A percentile compares a stretch with the other conserved stretches of the same genome.
These are phyloP conservation scores for Tolypocladium paradoxum DNA, from an alignment of 2,329 filamentous ascomycete genomes.

Conservation along the genomic window DNA sequence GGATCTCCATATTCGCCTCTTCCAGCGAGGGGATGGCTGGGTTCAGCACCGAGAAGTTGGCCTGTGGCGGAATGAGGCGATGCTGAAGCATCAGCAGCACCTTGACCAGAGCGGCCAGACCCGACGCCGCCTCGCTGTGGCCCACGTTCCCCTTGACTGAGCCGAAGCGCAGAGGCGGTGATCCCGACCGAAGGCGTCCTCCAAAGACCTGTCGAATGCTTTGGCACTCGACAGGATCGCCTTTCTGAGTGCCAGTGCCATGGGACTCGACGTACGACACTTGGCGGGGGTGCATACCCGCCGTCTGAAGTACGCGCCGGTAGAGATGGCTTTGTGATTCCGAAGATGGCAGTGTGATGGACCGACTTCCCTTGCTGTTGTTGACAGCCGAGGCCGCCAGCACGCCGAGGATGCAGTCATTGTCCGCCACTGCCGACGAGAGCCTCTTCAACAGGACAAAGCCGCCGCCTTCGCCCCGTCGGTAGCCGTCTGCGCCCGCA, in stretches of 20 bases:
- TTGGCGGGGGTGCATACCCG: constrained; percentile 8
- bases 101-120: constrained; percentile 20
- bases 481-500: constrained; percentile 33
- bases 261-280: constrained; percentile 30
- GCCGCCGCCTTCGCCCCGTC: constrained; percentile 35
- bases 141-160: constrained; percentile 22
- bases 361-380: constrained; percentile 11
- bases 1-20: constrained; percentile 6
- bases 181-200: neutral
- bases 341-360: constrained; percentile 16
- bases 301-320: constrained; percentile 10
- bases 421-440: constrained; percentile 36
- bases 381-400: constrained; percentile 24
- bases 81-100: constrained; percentile 19
- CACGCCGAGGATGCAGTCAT: constrained; percentile 35
- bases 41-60: constrained; percentile 15
- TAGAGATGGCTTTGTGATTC: constrained; percentile 19
- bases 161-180: constrained; percentile 10
- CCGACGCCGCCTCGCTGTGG: constrained; percentile 15
- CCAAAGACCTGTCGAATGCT: constrained; percentile 10
- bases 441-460: constrained; percentile 36
- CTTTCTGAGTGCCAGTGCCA: constrained; percentile 34
- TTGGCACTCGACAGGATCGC: constrained; percentile 31
- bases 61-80: constrained; percentile 11
- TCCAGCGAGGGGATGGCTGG: constrained; percentile 12